Base-by-base conservation (phyloP, 2,329 filamentous ascomycete genomes). In the Epicoccum sorghinum region DNA sequence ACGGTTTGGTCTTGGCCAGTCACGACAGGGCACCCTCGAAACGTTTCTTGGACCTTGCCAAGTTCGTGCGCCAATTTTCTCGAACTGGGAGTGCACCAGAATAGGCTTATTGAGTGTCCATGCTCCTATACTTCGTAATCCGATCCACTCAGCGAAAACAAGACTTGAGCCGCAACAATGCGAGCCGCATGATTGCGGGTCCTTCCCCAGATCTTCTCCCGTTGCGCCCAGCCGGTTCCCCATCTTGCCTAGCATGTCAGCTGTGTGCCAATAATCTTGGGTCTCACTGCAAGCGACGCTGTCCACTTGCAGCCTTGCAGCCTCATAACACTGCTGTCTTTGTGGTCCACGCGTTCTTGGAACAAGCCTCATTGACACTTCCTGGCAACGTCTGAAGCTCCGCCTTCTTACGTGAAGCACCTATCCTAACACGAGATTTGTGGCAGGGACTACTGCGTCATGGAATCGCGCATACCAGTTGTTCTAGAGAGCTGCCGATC, bases 331-430 rank as follows among this genome's bases (percentile, higher is more conserved):
- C 59, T 69, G 66, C 64, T 63, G 60, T 59, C 55, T 55, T 52
- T 56, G 37, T 61, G 49, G 48, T 59, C 55, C 41, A 55, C 51
- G 38, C 47, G 38, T 63, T 52, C 49, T 55, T 52, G 45, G 52
- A 58, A 58, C 59, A 59, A 59, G 59, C 58, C 47, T 56, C 56
- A 47, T 47, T 61, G 52, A 51, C 57, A 59, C 40, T 58, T 59
- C 62, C 66, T 65, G 65, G 64, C 60, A 64, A 54, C 62, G 69
- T 72, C 66, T 74, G 65, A 58, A 58, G 58, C 64, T 71, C 70
- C 70, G 67, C 65, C 45, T 52, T 61, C 47, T 24, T 61, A 65
- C 65, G 50, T 69, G 66, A 64, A 64, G 61, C 67, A 61, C 55
- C 50, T 56, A 57, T 62, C 58, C 49, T 57, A 59, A 56, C 58